A percentile compares a stretch with the other conserved stretches of the same genome.
Evolutionary conservation across 108 stramenopile genomes (phyloP).

Genomic region (Nitzschia sp.): DNA sequence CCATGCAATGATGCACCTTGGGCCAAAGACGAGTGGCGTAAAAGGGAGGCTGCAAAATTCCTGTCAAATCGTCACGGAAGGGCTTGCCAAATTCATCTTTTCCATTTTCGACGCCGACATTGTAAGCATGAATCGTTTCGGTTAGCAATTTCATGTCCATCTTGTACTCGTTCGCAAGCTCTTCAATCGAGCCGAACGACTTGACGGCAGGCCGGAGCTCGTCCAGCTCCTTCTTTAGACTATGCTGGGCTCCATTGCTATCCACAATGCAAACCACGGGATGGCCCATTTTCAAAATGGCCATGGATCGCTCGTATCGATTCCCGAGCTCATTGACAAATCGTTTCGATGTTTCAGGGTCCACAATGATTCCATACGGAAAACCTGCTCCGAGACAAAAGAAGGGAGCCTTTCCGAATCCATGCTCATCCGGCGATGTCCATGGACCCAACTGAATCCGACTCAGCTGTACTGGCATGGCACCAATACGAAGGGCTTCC

Average conservation of each 20-base stretch:
- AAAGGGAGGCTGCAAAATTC: not conserved
- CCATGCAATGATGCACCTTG: constrained; percentile 88
- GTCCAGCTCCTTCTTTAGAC: constrained; percentile 8
- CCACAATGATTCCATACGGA: constrained; percentile 17
- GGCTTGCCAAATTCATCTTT: constrained; percentile 6
- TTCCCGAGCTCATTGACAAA: constrained; percentile 19
- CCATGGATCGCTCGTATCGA: constrained; percentile 18
- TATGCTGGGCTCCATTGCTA: constrained; percentile 10
- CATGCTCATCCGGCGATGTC: constrained; percentile 18
- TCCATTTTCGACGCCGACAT: not conserved
- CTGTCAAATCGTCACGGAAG: not conserved
- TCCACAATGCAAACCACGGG: constrained; percentile 14
- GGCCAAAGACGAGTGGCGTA: constrained; percentile 5
- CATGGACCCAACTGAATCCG: constrained; percentile 19
- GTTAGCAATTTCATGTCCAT: not conserved
- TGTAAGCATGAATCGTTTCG: not conserved
- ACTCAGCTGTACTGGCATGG: constrained; percentile 14
- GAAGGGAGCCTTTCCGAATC: constrained; percentile 18
- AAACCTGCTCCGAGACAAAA: constrained; percentile 23
- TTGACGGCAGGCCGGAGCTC: not conserved
- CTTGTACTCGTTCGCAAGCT: not conserved
- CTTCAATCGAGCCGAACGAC: not conserved
- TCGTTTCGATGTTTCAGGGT: constrained; percentile 11
- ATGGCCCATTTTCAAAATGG: constrained; percentile 24
- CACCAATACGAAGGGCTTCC: constrained; percentile 13